Evolutionary conservation across 495 filamentous ascomycete species (phyloP).

Genomic region (Astrothelium macrocarpum): DNA sequence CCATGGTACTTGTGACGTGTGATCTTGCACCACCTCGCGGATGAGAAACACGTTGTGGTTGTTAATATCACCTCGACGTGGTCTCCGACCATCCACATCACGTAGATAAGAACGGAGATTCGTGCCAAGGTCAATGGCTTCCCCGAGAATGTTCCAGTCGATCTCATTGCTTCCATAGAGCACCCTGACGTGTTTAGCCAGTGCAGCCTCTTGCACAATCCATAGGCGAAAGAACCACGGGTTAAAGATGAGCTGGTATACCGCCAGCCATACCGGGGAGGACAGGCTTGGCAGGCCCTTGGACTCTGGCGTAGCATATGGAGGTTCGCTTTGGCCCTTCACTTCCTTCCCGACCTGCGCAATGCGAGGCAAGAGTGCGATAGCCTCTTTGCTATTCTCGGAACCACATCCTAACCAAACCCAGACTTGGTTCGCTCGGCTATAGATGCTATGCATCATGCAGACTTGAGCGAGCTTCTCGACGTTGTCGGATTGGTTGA

Average conservation of each 20-base stretch:
- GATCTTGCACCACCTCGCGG: not conserved
- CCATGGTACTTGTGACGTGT: not conserved
- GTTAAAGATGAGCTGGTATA: not conserved
- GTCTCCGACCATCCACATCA: not conserved
- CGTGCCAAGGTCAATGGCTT: not conserved
- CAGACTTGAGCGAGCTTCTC: slow-evolving; percentile 28
- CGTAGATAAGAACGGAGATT: not conserved
- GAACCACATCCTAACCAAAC: slow-evolving; percentile 29
- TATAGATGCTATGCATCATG: slow-evolving; percentile 33
- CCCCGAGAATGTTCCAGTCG: not conserved
- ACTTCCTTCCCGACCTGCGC: not conserved
- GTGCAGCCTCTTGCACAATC: slow-evolving; percentile 5
- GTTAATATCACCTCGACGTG: not conserved
- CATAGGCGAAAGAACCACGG: slow-evolving; percentile 7
- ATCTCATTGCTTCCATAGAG: not conserved
- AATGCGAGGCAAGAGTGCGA: not conserved
- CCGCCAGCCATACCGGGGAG: not conserved
- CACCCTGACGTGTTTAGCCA: not conserved
- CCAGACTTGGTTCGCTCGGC: slow-evolving; percentile 22
- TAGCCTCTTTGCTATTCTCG: slow-evolving; percentile 6
- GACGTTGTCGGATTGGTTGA: slow-evolving; percentile 31
- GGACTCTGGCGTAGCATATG: not conserved
- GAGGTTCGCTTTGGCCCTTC: not conserved
- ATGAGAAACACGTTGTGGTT: not conserved
- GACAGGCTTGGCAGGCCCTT: slow-evolving; percentile 5